phyloP scores from a whole-genome alignment of 129 eudicot genomes.

The Saussurea involucrata region DNA sequence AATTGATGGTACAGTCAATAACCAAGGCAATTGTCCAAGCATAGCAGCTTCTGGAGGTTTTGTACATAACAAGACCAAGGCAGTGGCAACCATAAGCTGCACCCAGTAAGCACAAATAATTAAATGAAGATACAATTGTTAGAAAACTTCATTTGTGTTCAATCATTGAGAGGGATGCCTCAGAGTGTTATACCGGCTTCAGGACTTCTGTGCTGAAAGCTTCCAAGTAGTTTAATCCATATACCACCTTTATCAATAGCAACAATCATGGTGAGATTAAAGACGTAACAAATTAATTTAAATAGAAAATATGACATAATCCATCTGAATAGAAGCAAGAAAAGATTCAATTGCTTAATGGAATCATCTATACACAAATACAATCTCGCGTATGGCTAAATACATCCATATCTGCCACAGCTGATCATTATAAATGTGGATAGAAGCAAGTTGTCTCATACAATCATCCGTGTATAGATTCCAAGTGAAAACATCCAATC shows the following conservation, averaged over 20 bases:
- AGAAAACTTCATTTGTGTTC: no score
- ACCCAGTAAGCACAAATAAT: no score
- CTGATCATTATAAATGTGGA: not conserved
- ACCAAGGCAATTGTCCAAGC: no score
- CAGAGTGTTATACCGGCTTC: slow-evolving; percentile 54
- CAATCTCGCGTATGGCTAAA: not conserved
- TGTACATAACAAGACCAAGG: no score
- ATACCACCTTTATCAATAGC: slow-evolving; percentile 35
- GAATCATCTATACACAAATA: not conserved
- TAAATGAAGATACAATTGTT: no score
- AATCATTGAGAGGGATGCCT: no score
- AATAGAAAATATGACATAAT: not conserved
- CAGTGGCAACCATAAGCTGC: no score
- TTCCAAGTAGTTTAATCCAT: slow-evolving; percentile 45
- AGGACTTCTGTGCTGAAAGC: slow-evolving; percentile 44
- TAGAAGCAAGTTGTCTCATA: not conserved
- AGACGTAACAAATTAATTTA: not conserved
- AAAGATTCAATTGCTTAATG: not conserved
- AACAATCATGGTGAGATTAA: not conserved
- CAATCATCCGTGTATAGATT: not conserved
- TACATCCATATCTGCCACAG: not conserved
- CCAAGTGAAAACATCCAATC: not conserved
- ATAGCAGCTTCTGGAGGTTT: no score
- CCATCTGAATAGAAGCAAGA: not conserved
- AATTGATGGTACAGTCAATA: no score